A percentile compares a stretch with the other conserved stretches of the same genome.
These are phyloP conservation scores for Tolypocladium endophyticum DNA, from an alignment of 2,329 filamentous ascomycete genomes.

Conservation along the genomic window DNA sequence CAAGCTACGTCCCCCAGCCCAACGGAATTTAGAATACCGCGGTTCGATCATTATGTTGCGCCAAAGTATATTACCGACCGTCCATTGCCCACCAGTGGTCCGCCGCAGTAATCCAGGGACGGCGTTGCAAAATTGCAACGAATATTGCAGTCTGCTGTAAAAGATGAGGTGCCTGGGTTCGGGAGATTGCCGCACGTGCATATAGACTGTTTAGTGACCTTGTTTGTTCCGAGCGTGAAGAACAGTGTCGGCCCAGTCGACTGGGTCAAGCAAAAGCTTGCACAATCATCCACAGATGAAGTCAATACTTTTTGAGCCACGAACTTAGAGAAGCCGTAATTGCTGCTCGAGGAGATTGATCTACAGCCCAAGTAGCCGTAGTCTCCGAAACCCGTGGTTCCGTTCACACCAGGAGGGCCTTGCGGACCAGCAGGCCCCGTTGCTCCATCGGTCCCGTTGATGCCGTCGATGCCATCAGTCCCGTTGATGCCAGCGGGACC, in stretches of 20 bases:
- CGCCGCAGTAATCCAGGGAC: background rate
- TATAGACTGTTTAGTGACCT: background rate
- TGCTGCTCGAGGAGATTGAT: background rate
- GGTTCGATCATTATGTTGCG: background rate
- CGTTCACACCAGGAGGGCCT: background rate
- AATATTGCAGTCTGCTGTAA: background rate
- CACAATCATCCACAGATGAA: background rate
- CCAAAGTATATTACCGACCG: background rate
- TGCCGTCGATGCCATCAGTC: no score
- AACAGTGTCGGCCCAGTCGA: background rate
- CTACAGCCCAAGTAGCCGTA: background rate
- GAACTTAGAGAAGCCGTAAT: background rate
- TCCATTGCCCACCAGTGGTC: no score
- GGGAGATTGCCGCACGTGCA: background rate
- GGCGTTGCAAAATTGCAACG: background rate
- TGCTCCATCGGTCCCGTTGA: no score
- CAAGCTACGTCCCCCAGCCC: no score
- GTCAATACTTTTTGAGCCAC: background rate
- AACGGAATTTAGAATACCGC: background rate
- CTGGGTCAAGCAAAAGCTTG: background rate
- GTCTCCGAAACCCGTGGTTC: background rate
- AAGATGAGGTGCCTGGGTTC: background rate
- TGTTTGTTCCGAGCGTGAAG: background rate
- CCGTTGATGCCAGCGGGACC: no score
- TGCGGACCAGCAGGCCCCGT: background rate